A percentile compares a stretch with the other conserved stretches of the same genome.
Evolutionary conservation across 1,139 yeast species (phyloP).

Genomic region (Lodderomyces parapsilosis): DNA sequence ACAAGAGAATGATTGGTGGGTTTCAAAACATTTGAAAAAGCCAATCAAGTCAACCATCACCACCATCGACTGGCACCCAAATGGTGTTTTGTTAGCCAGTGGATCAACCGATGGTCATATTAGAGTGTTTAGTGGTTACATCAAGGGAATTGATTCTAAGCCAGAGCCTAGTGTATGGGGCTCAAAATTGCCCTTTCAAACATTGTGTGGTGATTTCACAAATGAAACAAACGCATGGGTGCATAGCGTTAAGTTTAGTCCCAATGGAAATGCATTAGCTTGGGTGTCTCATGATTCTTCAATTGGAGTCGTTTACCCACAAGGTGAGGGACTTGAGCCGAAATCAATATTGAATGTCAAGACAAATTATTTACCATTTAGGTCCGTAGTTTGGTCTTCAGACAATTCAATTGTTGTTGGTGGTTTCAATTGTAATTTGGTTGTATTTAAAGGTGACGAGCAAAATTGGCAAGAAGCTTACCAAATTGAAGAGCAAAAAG

Average conservation of each 20-base stretch:
- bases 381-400: conserved; percentile 65
- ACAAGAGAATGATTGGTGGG: conserved; percentile 99
- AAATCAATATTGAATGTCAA: conserved; percentile 45
- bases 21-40: conserved; percentile 92
- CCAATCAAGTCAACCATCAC: conserved; percentile 88
- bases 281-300: conserved; percentile 80
- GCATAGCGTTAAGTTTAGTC: conserved; percentile 86
- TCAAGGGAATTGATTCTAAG: conserved; percentile 84
- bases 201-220: conserved; percentile 82
- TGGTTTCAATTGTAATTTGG: conserved; percentile 91
- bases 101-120: conserved; percentile 97
- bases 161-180: conserved; percentile 92
- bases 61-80: conserved; percentile 91
- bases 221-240: conserved; percentile 86
- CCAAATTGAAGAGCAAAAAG: conserved; percentile 58
- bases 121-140: conserved; percentile 88
- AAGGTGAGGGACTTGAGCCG: conserved; percentile 62
- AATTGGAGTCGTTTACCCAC: conserved; percentile 72
- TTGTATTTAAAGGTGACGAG: conserved; percentile 72
- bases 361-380: conserved; percentile 83
- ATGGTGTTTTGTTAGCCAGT: conserved; percentile 80
- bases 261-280: conserved; percentile 74
- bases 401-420: conserved; percentile 76
- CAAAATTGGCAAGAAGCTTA: conserved; percentile 66
- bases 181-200: conserved; percentile 90